Percentiles rank a stretch among this genome's conserved stretches.
Conservation (phyloP, 495 filamentous ascomycete species). For the Oidiodendron maius region DNA sequence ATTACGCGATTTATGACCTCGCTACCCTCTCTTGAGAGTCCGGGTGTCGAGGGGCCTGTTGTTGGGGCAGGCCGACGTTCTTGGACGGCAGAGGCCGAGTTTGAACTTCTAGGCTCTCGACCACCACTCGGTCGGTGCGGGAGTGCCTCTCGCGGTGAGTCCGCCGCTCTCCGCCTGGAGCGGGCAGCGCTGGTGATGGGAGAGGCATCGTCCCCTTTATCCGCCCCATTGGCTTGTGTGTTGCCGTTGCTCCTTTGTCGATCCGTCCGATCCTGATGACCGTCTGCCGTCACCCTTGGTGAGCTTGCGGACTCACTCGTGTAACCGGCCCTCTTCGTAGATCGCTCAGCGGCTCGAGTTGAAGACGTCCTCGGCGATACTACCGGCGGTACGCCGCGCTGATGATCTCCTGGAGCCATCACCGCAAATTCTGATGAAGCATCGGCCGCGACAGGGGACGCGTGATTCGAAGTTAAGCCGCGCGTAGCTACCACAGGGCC, state of each 20-base stretch:
- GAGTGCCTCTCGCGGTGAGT: slow-evolving; percentile 29
- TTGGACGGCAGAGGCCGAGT: slow-evolving; percentile 20
- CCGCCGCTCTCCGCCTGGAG: slow-evolving; percentile 42
- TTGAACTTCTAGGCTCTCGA: slow-evolving; percentile 42
- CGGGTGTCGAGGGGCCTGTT: slow-evolving; percentile 25
- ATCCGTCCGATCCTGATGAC: slow-evolving; percentile 18
- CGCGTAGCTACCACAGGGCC: slow-evolving; percentile 39
- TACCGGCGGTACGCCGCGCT: slow-evolving; percentile 32
- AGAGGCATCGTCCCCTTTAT: slow-evolving; percentile 27
- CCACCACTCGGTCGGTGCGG: slow-evolving; percentile 41
- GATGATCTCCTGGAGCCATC: slow-evolving; percentile 26
- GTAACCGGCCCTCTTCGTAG: slow-evolving; percentile 18
- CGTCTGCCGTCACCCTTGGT: slow-evolving; percentile 36
- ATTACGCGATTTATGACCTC: slow-evolving; percentile 73
- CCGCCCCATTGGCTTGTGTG: slow-evolving; percentile 19
- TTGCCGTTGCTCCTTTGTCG: slow-evolving; percentile 30
- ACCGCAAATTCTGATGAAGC: slow-evolving; percentile 28
- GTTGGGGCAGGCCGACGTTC: slow-evolving; percentile 33
- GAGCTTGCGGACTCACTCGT: slow-evolving; percentile 31
- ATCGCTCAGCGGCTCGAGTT: slow-evolving; percentile 31
- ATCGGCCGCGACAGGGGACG: slow-evolving; percentile 31
- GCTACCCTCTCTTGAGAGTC: slow-evolving; percentile 46
- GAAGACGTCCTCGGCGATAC: slow-evolving; percentile 62
- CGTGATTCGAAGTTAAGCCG: slow-evolving; percentile 25
- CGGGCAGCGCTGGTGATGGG: slow-evolving; percentile 37